Base-by-base conservation (phyloP, 805 yeast genomes). In the Candida odintsovae region DNA sequence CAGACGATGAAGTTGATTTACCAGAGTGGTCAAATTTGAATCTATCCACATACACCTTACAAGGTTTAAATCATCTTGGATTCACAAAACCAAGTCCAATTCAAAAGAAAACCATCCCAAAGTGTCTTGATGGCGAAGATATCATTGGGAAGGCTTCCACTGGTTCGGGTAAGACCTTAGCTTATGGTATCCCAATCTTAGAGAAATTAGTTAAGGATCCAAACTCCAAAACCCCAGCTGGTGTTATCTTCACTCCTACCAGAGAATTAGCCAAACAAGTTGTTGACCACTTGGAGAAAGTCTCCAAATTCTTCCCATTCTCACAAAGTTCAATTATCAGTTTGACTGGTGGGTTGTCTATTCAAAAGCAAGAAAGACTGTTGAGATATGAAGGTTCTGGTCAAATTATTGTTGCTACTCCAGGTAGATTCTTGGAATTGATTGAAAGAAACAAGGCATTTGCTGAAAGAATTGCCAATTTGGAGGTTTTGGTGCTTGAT, bases 231-330 rank as follows among this genome's bases (percentile, higher is more conserved):
- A 58, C 73, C 20, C 90, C 96, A 4, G 69, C 80, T 5, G 98
- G 90, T 5, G 70, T 94, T 12, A 77, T 94, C 25, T 86, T 94
- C 59, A 85, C 96, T 0, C 99, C 99, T 28, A 94, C 99, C 0
- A 78, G 99, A 72, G 99, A 94, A 64, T 75, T 94, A 57, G 98
- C 96, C 0, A 92, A 86, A 53, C 99, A 94, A 68, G 97, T 94
- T 42, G 80, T 82, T 37, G 80, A 83, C 50, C 98, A 94, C 68
- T 63, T 94, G 52, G 76, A 78, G 54, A 65, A 64, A 26, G 56
- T 85, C 31, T 66, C 83, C 46, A 75, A 69, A 51, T 76, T 56
- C 55, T 75, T 77, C 53, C 84, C 80, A 16, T 71, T 75, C 47
- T 62, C 76, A 2, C 70, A 73, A 9, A 70, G 76, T 46, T 76